Evolutionary conservation across 2,329 filamentous ascomycete species (phyloP), one percentile per base, ranked within the genome.

Genomic region (Septoria petroselini): DNA sequence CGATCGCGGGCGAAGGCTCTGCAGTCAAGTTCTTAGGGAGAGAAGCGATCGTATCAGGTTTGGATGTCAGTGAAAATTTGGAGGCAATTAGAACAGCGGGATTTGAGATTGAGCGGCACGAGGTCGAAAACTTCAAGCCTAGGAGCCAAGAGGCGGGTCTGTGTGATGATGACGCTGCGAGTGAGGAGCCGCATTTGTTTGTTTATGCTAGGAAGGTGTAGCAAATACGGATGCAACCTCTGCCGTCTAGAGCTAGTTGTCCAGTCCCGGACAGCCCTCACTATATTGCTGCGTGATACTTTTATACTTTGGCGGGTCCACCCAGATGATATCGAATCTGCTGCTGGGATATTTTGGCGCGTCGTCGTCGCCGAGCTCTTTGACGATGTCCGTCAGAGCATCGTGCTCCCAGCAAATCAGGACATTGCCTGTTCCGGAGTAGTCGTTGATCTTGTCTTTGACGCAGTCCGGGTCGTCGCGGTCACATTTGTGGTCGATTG

Each of bases 341-440:
- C 59, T 55, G 25, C 15, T 67, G 0, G 77, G 77, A 59, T 83
- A 83, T 4, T 65, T 61, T 1, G 74, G 73, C 0, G 75, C 72
- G 57, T 77, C 58, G 6, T 72, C 61, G 46, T 73, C 76, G 0
- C 81, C 81, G 14, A 84, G 62, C 12, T 69, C 66, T 54, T 76
- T 58, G 1, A 72, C 75, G 57, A 84, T 77, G 53, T 79, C 70
- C 27, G 70, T 73, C 40, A 83, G 63, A 29, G 69, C 67, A 43
- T 73, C 69, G 61, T 84, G 81, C 58, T 83, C 76, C 80, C 80
- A 83, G 68, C 79, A 82, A 50, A 84, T 77, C 37, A 84, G 64
- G 39, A 84, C 77, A 55, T 84, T 84, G 1, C 78, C 78, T 2
- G 43, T 39, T 4, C 43, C 43, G 0, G 62, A 50, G 42, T 42